These are phyloP conservation scores for Pythium chondricola DNA, from an alignment of 352 stramenopile genomes.

Conservation along the genomic window DNA sequence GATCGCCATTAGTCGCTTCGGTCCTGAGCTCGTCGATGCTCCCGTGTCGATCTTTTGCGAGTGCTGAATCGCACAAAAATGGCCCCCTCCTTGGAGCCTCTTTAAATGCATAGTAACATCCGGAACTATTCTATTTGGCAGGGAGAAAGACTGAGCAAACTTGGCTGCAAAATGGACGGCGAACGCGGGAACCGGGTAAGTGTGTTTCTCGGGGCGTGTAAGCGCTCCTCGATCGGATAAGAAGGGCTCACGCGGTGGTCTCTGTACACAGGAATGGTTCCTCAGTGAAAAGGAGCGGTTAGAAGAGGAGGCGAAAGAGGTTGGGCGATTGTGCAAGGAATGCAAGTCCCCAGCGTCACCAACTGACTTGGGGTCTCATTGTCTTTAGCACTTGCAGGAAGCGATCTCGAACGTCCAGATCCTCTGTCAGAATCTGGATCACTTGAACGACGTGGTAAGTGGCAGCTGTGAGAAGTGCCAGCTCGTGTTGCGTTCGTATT, in stretches of 20 bases:
- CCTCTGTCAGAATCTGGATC: conserved; percentile 73
- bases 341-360: neutral
- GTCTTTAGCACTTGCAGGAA: conserved; percentile 70
- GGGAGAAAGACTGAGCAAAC: too few relatives aligned
- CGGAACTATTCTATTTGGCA: too few relatives aligned
- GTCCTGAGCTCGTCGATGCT: too few relatives aligned
- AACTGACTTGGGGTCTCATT: neutral
- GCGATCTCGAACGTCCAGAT: conserved; percentile 79
- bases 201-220: neutral
- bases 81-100: too few relatives aligned
- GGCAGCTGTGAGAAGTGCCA: neutral
- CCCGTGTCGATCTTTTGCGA: too few relatives aligned
- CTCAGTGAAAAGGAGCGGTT: conserved; percentile 57
- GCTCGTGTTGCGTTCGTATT: neutral
- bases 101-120: too few relatives aligned
- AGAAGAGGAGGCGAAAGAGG: conserved; percentile 69
- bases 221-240: too few relatives aligned
- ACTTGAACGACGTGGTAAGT: conserved; percentile 75
- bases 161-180: conserved; percentile 11
- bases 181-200: conserved; percentile 13
- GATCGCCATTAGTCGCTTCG: conserved; percentile 12
- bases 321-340: conserved; percentile 1
- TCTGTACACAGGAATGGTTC: conserved; percentile 53
- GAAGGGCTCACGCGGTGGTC: too few relatives aligned
- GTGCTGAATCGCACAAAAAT: neutral